These are phyloP conservation scores for Verticillium dahliae DNA, from an alignment of 2,329 filamentous ascomycete genomes.

Conservation along the genomic window DNA sequence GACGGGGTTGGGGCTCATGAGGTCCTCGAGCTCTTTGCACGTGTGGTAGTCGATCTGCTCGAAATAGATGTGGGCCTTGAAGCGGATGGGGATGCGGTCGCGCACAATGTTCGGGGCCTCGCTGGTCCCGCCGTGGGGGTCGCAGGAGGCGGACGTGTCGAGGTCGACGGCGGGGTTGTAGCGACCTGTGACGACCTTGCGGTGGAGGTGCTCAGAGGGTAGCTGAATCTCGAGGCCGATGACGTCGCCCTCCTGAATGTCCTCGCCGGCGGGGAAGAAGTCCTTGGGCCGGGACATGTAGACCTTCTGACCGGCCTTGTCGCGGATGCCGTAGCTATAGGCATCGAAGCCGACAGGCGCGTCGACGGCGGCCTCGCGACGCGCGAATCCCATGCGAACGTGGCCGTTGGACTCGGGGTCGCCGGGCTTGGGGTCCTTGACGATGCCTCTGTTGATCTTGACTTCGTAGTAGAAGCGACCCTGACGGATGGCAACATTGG, in stretches of 20 bases:
- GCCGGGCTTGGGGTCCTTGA: conserved; percentile 34
- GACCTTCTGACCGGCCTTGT: conserved; percentile 84
- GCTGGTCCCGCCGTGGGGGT: background rate
- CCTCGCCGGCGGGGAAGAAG: conserved; percentile 73
- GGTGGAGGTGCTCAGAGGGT: conserved; percentile 77
- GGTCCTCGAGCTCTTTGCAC: conserved; percentile 80
- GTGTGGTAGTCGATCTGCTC: conserved; percentile 87
- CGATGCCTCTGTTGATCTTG: conserved; percentile 74
- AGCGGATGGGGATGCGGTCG: conserved; percentile 89
- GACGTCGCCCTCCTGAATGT: conserved; percentile 84
- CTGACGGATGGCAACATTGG: conserved; percentile 84
- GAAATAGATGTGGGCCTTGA: conserved; percentile 90
- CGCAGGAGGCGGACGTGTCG: background rate
- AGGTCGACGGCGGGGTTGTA: conserved; percentile 80
- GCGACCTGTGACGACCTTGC: conserved; percentile 78
- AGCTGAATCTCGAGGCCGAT: conserved; percentile 90
- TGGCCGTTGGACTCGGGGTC: conserved; percentile 48
- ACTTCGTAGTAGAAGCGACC: conserved; percentile 94
- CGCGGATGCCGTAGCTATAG: conserved; percentile 90
- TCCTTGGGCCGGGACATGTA: conserved; percentile 91
- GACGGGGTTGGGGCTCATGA: conserved; percentile 57
- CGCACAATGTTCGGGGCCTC: conserved; percentile 77
- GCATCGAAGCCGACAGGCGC: conserved; percentile 81
- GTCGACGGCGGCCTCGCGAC: conserved; percentile 74
- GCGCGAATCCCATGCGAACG: conserved; percentile 81